phyloP scores from a whole-genome alignment of 352 stramenopile genomes.

The Phytophthora pseudosyringae region DNA sequence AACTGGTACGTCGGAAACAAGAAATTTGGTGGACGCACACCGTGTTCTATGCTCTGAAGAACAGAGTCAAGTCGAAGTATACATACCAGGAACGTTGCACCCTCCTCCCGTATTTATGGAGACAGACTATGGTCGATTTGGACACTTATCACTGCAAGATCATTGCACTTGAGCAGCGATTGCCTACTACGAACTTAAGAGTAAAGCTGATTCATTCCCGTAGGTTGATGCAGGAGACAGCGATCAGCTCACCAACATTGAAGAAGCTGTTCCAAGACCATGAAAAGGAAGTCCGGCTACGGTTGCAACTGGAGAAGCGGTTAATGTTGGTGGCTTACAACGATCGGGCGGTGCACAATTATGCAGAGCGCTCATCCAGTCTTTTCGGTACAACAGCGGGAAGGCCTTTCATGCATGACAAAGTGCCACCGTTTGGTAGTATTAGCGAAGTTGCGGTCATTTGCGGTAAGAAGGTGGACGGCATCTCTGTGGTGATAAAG shows the following conservation, averaged over 20 bases:
- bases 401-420: conserved; percentile 64
- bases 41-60: conserved; percentile 50
- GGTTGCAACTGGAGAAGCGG: conserved; percentile 71
- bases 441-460: conserved; percentile 72
- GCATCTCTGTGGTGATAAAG: conserved; percentile 66
- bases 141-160: conserved; percentile 61
- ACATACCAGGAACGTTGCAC: conserved; percentile 35
- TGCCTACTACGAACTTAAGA: conserved; percentile 42
- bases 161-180: conserved; percentile 35
- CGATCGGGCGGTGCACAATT: conserved; percentile 73
- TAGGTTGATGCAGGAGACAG: conserved; percentile 39
- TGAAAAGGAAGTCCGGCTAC: conserved; percentile 58
- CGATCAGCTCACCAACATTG: conserved; percentile 64
- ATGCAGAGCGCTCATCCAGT: conserved; percentile 57
- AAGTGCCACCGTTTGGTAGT: conserved; percentile 66
- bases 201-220: conserved; percentile 31
- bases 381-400: conserved; percentile 53
- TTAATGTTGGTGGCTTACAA: conserved; percentile 79
- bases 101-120: conserved; percentile 44
- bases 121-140: conserved; percentile 50
- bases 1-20: conserved; percentile 36
- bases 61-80: conserved; percentile 54
- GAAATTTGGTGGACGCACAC: conserved; percentile 44
- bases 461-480: conserved; percentile 74
- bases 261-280: conserved; percentile 78